Base-by-base conservation (phyloP, 305 asterid species). In the Lippia alba region DNA sequence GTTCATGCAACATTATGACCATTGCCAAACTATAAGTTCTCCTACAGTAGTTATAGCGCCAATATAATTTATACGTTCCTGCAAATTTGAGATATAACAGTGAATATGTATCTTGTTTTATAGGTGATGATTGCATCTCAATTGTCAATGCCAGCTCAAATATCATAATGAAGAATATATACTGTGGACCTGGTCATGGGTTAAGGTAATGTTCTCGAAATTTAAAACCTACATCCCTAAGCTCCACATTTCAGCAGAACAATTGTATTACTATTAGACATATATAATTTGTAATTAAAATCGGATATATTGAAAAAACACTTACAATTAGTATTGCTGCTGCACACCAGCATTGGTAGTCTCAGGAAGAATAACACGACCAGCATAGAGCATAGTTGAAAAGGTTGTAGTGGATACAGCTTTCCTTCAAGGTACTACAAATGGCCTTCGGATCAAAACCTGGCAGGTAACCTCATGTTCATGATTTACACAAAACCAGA, bases 131-230 rank as follows among this genome's bases (percentile, higher is more conserved):
- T 41, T 91, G 99, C 72, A 44, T 94, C 82, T 94, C 99, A 9
- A 91, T 94, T 68, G 97, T 94, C 10, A 91, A 75, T 57, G 91
- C 67, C 33, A 88, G 97, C 86, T 85, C 96, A 4, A 75, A 69
- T 69, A 88, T 91, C 83, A 91, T 79, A 83, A 91, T 94, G 97
- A 89, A 89, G 92, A 76, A 80, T 51, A 85, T 94, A 72, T 67
- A 80, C 44, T 94, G 99, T 53, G 97, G 99, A 61, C 99, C 97
- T 14, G 99, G 99, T 49, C 99, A 94, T 55, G 99, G 99, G 76
- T 90, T 91, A 71, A 94, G 99, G 99, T 94, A 68, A 46, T 6
- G 33, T 12, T n/a, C 17, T 33, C n/a, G 8, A 14, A 51, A 34
- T 39, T 12, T 19, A n/a, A 36, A 15, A 1, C 6, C 58, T 7